Percentiles rank a stretch among this genome's conserved stretches.
These are phyloP conservation scores for Mycena metata DNA, from an alignment of 768 basidiomycete genomes.

Conservation along the genomic window DNA sequence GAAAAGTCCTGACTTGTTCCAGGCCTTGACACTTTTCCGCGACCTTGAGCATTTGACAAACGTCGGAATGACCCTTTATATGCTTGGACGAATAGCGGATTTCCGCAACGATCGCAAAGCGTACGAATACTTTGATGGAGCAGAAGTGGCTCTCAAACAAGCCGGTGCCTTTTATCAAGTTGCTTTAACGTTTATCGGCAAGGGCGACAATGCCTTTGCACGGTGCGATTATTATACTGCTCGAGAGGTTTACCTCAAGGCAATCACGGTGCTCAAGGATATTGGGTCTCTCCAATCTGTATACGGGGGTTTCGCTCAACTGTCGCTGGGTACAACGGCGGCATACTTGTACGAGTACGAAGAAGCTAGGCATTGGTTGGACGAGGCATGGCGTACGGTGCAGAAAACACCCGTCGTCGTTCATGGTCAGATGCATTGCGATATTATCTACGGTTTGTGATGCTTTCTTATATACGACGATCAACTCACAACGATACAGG, in stretches of 20 bases:
- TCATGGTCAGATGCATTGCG: conserved; percentile 32
- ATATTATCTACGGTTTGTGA: conserved; percentile 31
- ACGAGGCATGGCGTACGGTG: conserved; percentile 17
- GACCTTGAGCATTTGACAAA: conserved; percentile 34
- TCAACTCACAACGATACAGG: conserved; percentile 13
- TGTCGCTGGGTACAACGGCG: conserved; percentile 33
- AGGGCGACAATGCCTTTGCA: conserved; percentile 32
- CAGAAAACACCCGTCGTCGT: conserved; percentile 3
- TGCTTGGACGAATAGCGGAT: conserved; percentile 29
- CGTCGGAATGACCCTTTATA: conserved; percentile 31
- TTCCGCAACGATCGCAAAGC: conserved; percentile 28
- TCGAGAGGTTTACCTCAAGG: conserved; percentile 29
- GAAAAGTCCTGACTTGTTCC: background rate
- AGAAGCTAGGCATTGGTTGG: conserved; percentile 30
- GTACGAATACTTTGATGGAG: conserved; percentile 34
- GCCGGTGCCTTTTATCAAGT: conserved; percentile 31
- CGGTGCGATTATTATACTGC: conserved; percentile 34
- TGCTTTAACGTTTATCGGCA: conserved; percentile 20
- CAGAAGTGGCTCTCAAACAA: conserved; percentile 26
- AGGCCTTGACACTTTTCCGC: conserved; percentile 38
- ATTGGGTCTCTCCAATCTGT: conserved; percentile 16
- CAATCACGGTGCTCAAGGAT: conserved; percentile 17
- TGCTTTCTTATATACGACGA: background rate
- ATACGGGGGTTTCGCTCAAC: conserved; percentile 27
- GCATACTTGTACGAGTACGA: conserved; percentile 32